These are phyloP conservation scores for Monosporozyma aerobia DNA, from an alignment of 805 yeast species.

Conservation along the genomic window DNA sequence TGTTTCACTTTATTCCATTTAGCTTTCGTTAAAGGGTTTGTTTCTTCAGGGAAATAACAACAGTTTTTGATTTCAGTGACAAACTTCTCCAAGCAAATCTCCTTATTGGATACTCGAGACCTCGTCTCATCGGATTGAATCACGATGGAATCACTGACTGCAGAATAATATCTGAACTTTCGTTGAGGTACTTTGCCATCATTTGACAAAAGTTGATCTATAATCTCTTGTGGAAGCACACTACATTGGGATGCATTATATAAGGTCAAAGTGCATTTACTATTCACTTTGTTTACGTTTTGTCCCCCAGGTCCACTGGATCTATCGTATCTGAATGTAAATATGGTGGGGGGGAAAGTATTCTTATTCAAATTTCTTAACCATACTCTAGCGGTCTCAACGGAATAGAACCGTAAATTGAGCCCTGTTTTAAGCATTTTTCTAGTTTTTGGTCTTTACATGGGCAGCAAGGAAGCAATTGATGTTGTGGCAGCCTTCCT, in stretches of 20 bases:
- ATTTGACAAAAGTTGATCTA: constrained; percentile 30
- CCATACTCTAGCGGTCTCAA: constrained; percentile 19
- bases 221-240: constrained; percentile 54
- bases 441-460: not conserved
- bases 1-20: constrained; percentile 41
- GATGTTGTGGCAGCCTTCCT: not conserved
- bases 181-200: not conserved
- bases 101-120: constrained; percentile 47
- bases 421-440: not conserved
- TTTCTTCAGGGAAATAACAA: constrained; percentile 41
- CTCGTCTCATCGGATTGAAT: constrained; percentile 55
- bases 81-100: constrained; percentile 53
- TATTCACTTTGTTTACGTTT: constrained; percentile 63
- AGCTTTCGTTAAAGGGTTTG: constrained; percentile 35
- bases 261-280: constrained; percentile 51
- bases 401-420: not conserved
- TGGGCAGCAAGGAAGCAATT: not conserved
- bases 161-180: constrained; percentile 46
- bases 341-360: constrained; percentile 17
- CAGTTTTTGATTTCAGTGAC: constrained; percentile 40
- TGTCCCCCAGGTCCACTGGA: constrained; percentile 87
- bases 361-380: constrained; percentile 37
- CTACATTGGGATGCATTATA: constrained; percentile 36
- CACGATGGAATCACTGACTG: constrained; percentile 41
- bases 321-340: constrained; percentile 30